Percentiles rank a stretch among this genome's conserved stretches.
These are phyloP conservation scores for Triadica sebifera DNA, from an alignment of 345 rosid species.

Conservation along the genomic window DNA sequence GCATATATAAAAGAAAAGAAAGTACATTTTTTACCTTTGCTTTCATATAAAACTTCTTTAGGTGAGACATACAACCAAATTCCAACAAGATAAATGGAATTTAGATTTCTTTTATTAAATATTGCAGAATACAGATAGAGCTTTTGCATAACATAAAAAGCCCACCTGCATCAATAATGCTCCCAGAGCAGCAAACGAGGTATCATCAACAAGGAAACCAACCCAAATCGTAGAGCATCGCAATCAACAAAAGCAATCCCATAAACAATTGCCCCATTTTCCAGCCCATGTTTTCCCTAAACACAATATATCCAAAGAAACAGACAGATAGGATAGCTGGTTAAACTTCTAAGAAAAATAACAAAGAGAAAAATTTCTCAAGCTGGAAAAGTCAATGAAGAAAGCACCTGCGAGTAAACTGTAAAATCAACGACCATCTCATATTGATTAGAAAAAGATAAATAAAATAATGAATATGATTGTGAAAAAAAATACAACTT, in stretches of 20 bases:
- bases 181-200: slow-evolving; percentile 79
- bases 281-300: slow-evolving; percentile 49
- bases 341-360: slow-evolving; percentile 14
- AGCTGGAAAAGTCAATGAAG: neutral
- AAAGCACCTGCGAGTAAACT: neutral
- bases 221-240: slow-evolving; percentile 87
- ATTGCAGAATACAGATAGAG: neutral
- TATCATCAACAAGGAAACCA: slow-evolving; percentile 72
- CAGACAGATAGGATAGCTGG: slow-evolving; percentile 9
- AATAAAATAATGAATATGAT: neutral
- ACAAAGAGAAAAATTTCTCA: neutral
- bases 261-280: slow-evolving; percentile 48
- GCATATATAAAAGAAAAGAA: neutral
- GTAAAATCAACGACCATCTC: neutral
- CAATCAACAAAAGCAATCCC: slow-evolving; percentile 98
- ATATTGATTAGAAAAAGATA: neutral
- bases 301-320: slow-evolving; percentile 16
- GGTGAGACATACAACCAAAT: slow-evolving; percentile 68
- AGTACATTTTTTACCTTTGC: slow-evolving; percentile 48
- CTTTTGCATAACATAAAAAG: slow-evolving; percentile 16
- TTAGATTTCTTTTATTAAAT: slow-evolving; percentile 6
- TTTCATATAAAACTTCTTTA: slow-evolving; percentile 79
- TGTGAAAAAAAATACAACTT: neutral
- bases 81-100: slow-evolving; percentile 21
- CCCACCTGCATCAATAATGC: slow-evolving; percentile 91